These are phyloP conservation scores for Fusarium sp. DNA, from an alignment of 2,329 filamentous ascomycete genomes.

Conservation along the genomic window DNA sequence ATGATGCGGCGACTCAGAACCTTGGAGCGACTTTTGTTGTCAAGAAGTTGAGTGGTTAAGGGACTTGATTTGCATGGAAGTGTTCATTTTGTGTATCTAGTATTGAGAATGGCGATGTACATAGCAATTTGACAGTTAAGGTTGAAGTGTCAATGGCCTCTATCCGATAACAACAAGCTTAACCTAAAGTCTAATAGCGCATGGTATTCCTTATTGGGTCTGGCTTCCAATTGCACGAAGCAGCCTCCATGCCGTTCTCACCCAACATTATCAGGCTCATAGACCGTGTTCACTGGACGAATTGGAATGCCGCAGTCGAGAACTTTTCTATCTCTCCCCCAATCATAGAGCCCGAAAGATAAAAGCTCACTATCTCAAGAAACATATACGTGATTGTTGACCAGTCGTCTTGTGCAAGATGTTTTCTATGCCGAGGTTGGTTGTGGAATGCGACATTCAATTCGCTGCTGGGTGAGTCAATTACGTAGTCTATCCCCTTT, in stretches of 20 bases:
- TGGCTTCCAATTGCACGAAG: neutral
- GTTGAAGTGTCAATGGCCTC: neutral
- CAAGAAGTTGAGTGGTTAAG: neutral
- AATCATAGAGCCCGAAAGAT: neutral
- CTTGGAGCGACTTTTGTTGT: constrained; percentile 12
- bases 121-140: no score
- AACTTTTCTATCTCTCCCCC: no score
- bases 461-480: neutral
- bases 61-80: neutral
- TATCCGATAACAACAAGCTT: neutral
- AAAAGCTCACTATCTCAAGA: neutral
- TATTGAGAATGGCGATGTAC: neutral
- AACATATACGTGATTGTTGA: neutral
- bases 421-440: neutral
- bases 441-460: neutral
- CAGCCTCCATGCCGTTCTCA: neutral
- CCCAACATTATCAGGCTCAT: no score
- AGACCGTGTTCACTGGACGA: no score
- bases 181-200: neutral
- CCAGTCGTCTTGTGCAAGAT: no score
- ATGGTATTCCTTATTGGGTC: no score
- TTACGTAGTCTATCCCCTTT: no score
- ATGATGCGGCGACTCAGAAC: neutral
- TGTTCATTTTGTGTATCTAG: neutral
- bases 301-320: no score